phyloP scores from a whole-genome alignment of 805 yeast genomes.

The Candida nitratophila region DNA sequence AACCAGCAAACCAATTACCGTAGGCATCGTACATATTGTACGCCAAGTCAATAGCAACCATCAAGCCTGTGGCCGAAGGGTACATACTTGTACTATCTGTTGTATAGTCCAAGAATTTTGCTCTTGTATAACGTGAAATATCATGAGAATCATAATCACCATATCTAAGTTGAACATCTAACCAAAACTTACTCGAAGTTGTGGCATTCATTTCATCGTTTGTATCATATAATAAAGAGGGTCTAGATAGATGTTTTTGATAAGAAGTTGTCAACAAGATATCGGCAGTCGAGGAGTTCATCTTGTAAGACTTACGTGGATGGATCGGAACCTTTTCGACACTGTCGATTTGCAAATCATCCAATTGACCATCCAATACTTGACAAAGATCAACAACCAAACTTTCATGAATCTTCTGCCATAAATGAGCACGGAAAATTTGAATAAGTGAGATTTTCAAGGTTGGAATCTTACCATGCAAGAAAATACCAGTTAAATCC shows the following conservation, averaged over 20 bases:
- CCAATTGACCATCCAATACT: slow-evolving; percentile 81
- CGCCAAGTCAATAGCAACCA: slow-evolving; percentile 88
- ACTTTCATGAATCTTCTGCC: slow-evolving; percentile 98
- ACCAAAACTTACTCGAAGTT: slow-evolving; percentile 72
- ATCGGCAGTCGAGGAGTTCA: slow-evolving; percentile 96
- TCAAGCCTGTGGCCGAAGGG: slow-evolving; percentile 89
- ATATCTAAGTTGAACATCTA: slow-evolving; percentile 89
- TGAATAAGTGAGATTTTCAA: slow-evolving; percentile 92
- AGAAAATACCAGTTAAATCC: slow-evolving; percentile 92
- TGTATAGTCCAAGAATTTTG: slow-evolving; percentile 90
- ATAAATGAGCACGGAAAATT: slow-evolving; percentile 93
- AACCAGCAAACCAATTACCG: slow-evolving; percentile 96
- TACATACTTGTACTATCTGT: slow-evolving; percentile 78
- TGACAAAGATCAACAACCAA: slow-evolving; percentile 90
- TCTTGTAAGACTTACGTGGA: slow-evolving; percentile 94
- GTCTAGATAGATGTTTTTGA: slow-evolving; percentile 78
- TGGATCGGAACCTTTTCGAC: slow-evolving; percentile 92
- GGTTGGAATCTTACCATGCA: slow-evolving; percentile 98
- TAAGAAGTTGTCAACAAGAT: slow-evolving; percentile 66
- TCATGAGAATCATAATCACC: slow-evolving; percentile 99
- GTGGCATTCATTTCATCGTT: slow-evolving; percentile 57
- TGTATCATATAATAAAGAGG: slow-evolving; percentile 70
- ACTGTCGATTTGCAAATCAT: slow-evolving; percentile 70
- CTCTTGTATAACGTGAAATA: slow-evolving; percentile 85
- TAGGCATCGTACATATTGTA: slow-evolving; percentile 94